Percentiles rank a stretch among this genome's conserved stretches.
phyloP scores from a whole-genome alignment of 352 stramenopile genomes.

The Aphanomyces euteiches region DNA sequence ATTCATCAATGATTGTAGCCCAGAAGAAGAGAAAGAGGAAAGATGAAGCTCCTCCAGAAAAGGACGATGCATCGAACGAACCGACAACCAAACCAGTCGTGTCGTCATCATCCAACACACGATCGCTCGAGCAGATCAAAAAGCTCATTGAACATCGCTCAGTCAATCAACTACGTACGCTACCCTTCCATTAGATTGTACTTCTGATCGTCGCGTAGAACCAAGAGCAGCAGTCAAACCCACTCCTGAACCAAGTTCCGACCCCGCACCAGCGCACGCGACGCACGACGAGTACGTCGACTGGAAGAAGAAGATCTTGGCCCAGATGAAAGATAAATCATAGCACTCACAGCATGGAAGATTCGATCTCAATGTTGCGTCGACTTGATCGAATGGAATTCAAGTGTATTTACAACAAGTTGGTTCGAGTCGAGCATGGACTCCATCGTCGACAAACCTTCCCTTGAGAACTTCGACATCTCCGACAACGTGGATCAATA shows the following conservation, averaged over 20 bases:
- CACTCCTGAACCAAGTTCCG: background rate
- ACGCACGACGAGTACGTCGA: slow-evolving; percentile 14
- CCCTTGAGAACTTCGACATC: no score
- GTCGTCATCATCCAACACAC: background rate
- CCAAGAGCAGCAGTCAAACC: background rate
- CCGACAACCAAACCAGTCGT: background rate
- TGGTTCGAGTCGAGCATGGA: no score
- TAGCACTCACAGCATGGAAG: no score
- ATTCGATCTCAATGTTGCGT: no score
- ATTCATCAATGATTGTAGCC: background rate
- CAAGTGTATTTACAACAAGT: no score
- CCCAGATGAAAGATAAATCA: no score
- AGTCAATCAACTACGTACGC: background rate
- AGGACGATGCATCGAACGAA: background rate
- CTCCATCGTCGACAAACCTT: no score
- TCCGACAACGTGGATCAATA: no score
- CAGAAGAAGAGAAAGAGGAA: slow-evolving; percentile 6
- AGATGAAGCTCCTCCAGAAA: background rate
- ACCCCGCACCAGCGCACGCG: background rate
- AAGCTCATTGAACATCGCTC: slow-evolving; percentile 25
- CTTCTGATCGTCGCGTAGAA: background rate
- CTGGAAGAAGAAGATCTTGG: slow-evolving; percentile 19
- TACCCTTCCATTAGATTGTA: background rate
- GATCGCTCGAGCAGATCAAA: slow-evolving; percentile 29
- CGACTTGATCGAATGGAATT: no score